Evolutionary conservation across 225 moss, liverwort and hornwort species (phyloP), one percentile per base, ranked within the genome.

Genomic region (Antitrichia curtipendula): DNA sequence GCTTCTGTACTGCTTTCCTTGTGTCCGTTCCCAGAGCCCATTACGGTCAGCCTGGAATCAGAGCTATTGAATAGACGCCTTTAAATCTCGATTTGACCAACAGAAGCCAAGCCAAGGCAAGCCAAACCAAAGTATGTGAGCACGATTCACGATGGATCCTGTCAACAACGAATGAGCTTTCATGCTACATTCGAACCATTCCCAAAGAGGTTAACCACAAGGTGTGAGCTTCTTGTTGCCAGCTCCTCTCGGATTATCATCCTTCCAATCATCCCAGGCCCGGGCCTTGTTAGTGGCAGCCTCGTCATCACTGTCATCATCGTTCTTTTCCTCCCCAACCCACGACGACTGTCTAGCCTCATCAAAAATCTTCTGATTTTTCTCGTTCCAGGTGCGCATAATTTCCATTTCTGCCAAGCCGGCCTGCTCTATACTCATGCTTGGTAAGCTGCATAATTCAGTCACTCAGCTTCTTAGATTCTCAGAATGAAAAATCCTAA

Each of bases 251-350:
- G 99, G 99, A 89, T 99, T 95, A 88, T 99, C 99, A 88, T 99
- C 99, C 90, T 97, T 99, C 99, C 99, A 99, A 86, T 96, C 99
- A 91, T 99, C 99, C 99, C 99, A 99, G 47, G 96, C 92, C 65
- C 97, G 96, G 57, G 99, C 95, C 90, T 99, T 99, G 65, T 97
- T 87, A 53, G 94, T 96, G 6, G 96, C 97, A 88, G 92, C 95
- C 91, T 99, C 99, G 85, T 97, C 95, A 73, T 99, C 99, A 85
- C 95, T 95, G 41, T 91, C 95, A 65, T 92, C 90, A 61, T 95
- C 95, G 34, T 91, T 87, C 87, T 90, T 97, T 64, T 92, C 93
- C 84, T 96, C 96, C 66, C 86, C 94, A 59, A 90, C 95, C 99
- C 99, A 99, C 43, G 99, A 95, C 34, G 91, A 92, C 75, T 94